These are phyloP conservation scores for Puccinia hordei DNA, from an alignment of 1,284 basidiomycete species.

Conservation along the genomic window DNA sequence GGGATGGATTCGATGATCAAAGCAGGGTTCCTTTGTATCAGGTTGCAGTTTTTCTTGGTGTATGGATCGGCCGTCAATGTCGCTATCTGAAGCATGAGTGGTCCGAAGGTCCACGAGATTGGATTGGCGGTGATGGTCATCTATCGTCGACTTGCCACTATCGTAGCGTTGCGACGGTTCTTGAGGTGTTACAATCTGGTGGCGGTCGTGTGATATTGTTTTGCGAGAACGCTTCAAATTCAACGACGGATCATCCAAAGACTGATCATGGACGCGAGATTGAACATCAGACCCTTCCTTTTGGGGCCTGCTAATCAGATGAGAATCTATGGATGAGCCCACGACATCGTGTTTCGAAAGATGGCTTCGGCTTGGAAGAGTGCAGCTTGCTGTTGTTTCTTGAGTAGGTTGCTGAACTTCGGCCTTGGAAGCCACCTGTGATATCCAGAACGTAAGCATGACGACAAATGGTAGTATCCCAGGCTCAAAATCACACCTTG, in stretches of 20 bases:
- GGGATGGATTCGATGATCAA: conserved; percentile 34
- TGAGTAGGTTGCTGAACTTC: neutral
- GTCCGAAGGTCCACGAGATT: neutral
- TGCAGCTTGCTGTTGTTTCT: conserved; percentile 10
- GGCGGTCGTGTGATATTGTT: neutral
- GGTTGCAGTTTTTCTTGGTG: conserved; percentile 8
- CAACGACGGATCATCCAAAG: neutral
- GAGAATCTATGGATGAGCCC: neutral
- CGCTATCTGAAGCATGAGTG: conserved; percentile 17
- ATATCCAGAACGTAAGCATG: conserved; percentile 14
- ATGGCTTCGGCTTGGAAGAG: conserved; percentile 4
- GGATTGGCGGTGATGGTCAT: neutral
- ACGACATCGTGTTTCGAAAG: conserved; percentile 8
- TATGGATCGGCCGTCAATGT: conserved; percentile 24
- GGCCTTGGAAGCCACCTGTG: conserved; percentile 9
- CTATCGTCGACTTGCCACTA: conserved; percentile 3
- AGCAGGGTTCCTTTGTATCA: conserved; percentile 1
- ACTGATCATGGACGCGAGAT: conserved; percentile 1
- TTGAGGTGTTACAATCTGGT: conserved; percentile 2
- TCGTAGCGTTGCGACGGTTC: neutral
- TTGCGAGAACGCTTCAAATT: conserved; percentile 15
- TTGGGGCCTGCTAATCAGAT: conserved; percentile 8
- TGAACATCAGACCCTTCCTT: conserved; percentile 5
- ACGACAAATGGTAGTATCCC: neutral
- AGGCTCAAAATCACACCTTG: conserved; percentile 36